Evolutionary conservation across 768 basidiomycete species (phyloP), one percentile per base, ranked within the genome.

Genomic region (Hortiboletus flavorubellus): DNA sequence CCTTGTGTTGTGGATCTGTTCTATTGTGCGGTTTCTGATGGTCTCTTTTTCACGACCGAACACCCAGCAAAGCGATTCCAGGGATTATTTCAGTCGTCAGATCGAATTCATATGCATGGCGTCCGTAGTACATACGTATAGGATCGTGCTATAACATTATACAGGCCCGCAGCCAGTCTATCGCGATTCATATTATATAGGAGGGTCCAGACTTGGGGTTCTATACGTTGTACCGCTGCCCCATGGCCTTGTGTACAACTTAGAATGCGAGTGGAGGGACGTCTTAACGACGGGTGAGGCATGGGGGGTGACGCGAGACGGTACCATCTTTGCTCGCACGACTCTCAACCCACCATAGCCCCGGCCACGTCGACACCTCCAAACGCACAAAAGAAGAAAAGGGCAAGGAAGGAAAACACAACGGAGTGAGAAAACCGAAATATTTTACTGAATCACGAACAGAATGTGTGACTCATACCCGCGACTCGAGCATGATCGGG

Each of bases 401-500:
- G 5, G 5, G 26, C 4, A 39, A 39, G 4, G 15, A 31, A 33
- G n/a, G 5, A n/a, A 29, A 26, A 26, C 21, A 29, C n/a, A 11
- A 21, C 2, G n/a, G 21, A 16, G 15, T 21, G 38, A 18, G 26
- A 5, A 26, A 18, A 26, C 21, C 5, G 33, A 26, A 29, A 15
- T 48, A 23, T 18, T 41, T 41, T 14, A 18, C 30, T 21, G 9
- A 12, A 16, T 42, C 46, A 15, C 23, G 5, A 40, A 8, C 11
- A n/a, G 5, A 0, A 10, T 0, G 26, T 8, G 38, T 8, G 8
- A 2, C 33, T 60, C 45, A 64, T 10, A 52, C 59, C 16, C 62
- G 59, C 26, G 65, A 54, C 31, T 54, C 62, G 37, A 59, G 12
- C 54, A 14, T 26, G 46, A 65, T 61, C 23, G 59, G 45, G 39